Evolutionary conservation across 495 filamentous ascomycete genomes (phyloP).

Genomic region (Immersiella caudata): DNA sequence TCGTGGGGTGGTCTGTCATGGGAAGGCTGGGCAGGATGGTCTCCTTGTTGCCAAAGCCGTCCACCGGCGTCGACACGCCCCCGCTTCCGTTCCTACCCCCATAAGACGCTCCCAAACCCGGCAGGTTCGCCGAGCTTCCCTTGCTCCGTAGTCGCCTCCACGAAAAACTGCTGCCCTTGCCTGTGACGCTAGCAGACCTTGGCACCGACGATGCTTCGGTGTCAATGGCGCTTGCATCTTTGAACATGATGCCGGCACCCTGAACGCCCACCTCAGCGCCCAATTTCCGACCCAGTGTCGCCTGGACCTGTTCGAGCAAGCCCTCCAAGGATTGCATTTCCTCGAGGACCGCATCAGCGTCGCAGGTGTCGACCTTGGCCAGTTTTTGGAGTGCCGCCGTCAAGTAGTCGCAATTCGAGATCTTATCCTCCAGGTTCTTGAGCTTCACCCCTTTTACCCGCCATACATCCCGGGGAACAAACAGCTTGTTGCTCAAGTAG

Average conservation of each 20-base stretch:
- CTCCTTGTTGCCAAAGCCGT: slow-evolving; percentile 59
- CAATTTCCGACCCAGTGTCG: slow-evolving; percentile 75
- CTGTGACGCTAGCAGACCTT: slow-evolving; percentile 59
- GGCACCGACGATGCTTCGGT: slow-evolving; percentile 42
- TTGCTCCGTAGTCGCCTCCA: slow-evolving; percentile 91
- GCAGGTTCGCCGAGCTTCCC: slow-evolving; percentile 64
- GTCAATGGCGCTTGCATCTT: slow-evolving; percentile 53
- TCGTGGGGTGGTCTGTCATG: slow-evolving; percentile 72
- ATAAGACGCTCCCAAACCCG: slow-evolving; percentile 49
- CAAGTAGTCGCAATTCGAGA: slow-evolving; percentile 87
- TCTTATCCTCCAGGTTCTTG: slow-evolving; percentile 88
- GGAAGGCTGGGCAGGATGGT: slow-evolving; percentile 72
- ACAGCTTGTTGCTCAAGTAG: slow-evolving; percentile 86
- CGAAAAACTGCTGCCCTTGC: slow-evolving; percentile 71
- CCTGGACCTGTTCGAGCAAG: slow-evolving; percentile 83
- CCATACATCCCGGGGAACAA: slow-evolving; percentile 92
- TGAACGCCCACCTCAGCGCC: slow-evolving; percentile 88
- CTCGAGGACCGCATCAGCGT: slow-evolving; percentile 87
- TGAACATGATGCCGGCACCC: slow-evolving; percentile 67
- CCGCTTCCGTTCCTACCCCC: slow-evolving; percentile 44
- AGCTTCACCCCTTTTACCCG: slow-evolving; percentile 91
- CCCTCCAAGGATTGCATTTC: slow-evolving; percentile 94
- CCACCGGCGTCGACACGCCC: slow-evolving; percentile 37
- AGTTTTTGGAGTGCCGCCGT: slow-evolving; percentile 88
- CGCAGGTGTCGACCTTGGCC: slow-evolving; percentile 78